Conservation (phyloP, 2,329 filamentous ascomycete species). For the Colletotrichum liaoningense region DNA sequence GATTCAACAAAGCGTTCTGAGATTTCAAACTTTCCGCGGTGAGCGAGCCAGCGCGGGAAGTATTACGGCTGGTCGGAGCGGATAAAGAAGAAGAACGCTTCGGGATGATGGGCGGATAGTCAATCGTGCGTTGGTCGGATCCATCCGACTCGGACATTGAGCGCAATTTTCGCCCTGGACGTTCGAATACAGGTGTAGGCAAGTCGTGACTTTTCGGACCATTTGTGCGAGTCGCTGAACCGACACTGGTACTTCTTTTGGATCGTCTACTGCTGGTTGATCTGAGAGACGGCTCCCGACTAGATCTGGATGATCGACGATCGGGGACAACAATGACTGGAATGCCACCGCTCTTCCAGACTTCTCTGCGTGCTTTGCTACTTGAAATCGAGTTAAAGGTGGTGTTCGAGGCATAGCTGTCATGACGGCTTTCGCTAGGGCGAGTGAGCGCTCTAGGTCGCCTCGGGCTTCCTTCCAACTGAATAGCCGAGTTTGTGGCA, state of each 20-base stretch:
- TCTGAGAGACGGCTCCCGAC: constrained; percentile 65
- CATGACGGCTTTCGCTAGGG: constrained; percentile 47
- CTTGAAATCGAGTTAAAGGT: constrained; percentile 64
- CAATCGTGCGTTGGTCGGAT: constrained; percentile 67
- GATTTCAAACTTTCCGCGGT: constrained; percentile 69
- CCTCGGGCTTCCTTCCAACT: constrained; percentile 43
- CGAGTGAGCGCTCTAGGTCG: constrained; percentile 44
- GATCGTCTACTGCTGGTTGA: constrained; percentile 71
- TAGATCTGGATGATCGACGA: constrained; percentile 65
- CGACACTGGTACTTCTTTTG: constrained; percentile 63
- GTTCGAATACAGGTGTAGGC: constrained; percentile 55
- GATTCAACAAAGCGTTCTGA: constrained; percentile 56
- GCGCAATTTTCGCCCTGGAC: constrained; percentile 52
- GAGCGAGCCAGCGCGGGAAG: constrained; percentile 64
- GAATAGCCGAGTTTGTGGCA: constrained; percentile 51
- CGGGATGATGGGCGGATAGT: constrained; percentile 69
- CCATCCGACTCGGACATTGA: constrained; percentile 61
- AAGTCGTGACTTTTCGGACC: constrained; percentile 54
- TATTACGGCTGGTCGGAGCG: constrained; percentile 70
- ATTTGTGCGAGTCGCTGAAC: constrained; percentile 58
- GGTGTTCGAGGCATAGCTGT: constrained; percentile 61
- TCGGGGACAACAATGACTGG: constrained; percentile 73
- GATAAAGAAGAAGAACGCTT: constrained; percentile 70
- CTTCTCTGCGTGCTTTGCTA: constrained; percentile 66
- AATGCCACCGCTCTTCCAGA: constrained; percentile 70